Base-by-base conservation (phyloP, 805 yeast genomes). In the Suhomyces sp. region DNA sequence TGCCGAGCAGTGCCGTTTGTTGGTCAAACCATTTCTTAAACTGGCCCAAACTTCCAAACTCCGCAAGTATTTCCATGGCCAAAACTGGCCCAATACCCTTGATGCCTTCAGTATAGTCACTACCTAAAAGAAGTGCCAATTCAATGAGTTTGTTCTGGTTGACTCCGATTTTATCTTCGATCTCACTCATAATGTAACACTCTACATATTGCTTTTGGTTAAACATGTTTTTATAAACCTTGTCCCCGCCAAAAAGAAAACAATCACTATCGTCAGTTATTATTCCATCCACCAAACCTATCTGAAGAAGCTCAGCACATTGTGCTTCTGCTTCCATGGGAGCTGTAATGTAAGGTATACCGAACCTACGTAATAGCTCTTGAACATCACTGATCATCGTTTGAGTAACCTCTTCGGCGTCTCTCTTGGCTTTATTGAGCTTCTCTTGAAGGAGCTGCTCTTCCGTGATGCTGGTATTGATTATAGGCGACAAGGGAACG, bases 321-420 rank as follows among this genome's bases (percentile, higher is more conserved):
- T 94, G 99, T 0, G 99, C 98, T 71, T 94, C 99, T 1, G 99
- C 99, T 69, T 94, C 99, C 92, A 90, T 90, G 0, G 99, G 99
- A 0, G 99, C 97, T 0, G 96, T 89, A 8, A 94, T 80, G 58
- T 83, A 94, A 0, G 99, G 99, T 4, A 94, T 87, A 1, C 99
- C 99, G 75, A 94, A 94, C 49, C 93, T 70, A 25, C 87, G 80
- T 7, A 94, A 73, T 41, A 94, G 73, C 56, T 91, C 97, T 68
- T 94, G 97, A 17, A 96, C 94, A 63, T 94, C 98, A 37, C 77
- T 76, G 21, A 93, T 80, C 97, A 94, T 94, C 1, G 81, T 81
- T 6, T 81, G 80, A 0, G 97, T 87, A 0, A 93, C 97, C 59
- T 88, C 96, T 62, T 94, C 98, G 0, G 97, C 82, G 65, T 93